A percentile compares a stretch with the other conserved stretches of the same genome.
Evolutionary conservation across 225 moss, liverwort and hornwort genomes (phyloP).

Genomic region (Antitrichia curtipendula): DNA sequence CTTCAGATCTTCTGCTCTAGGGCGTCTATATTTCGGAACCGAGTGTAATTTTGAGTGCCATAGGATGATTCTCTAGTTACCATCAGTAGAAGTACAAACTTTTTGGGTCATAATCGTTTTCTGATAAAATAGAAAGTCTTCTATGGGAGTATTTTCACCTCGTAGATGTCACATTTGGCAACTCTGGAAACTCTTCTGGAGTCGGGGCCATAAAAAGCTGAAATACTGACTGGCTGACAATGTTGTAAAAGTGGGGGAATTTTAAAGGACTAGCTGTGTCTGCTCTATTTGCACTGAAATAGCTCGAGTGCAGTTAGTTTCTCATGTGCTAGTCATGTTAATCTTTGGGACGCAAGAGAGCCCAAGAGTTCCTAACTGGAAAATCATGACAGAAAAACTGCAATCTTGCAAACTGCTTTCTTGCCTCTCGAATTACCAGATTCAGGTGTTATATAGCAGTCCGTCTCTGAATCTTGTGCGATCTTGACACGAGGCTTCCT

Average conservation of each 20-base stretch:
- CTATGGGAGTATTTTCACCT: not conserved
- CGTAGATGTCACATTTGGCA: not conserved
- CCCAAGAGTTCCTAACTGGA: not conserved
- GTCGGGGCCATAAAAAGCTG: not conserved
- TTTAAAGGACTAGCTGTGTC: not conserved
- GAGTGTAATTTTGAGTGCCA: not conserved
- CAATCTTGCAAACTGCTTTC: not conserved
- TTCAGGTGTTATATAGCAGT: too few relatives aligned
- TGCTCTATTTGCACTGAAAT: not conserved
- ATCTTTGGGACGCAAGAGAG: not conserved
- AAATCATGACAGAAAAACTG: not conserved
- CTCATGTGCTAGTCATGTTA: not conserved
- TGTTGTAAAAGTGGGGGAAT: not conserved
- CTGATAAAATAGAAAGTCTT: not conserved
- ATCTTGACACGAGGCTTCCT: not conserved
- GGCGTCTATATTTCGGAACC: not conserved
- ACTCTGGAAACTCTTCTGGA: not conserved
- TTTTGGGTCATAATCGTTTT: not conserved
- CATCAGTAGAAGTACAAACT: not conserved
- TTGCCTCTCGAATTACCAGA: too few relatives aligned
- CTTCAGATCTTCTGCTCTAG: not conserved
- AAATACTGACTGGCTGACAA: not conserved
- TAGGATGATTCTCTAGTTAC: not conserved
- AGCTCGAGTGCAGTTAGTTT: not conserved
- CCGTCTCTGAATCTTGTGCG: not conserved